Evolutionary conservation across 2,329 filamentous ascomycete species (phyloP).

Genomic region (Zasmidium citrigriseum): DNA sequence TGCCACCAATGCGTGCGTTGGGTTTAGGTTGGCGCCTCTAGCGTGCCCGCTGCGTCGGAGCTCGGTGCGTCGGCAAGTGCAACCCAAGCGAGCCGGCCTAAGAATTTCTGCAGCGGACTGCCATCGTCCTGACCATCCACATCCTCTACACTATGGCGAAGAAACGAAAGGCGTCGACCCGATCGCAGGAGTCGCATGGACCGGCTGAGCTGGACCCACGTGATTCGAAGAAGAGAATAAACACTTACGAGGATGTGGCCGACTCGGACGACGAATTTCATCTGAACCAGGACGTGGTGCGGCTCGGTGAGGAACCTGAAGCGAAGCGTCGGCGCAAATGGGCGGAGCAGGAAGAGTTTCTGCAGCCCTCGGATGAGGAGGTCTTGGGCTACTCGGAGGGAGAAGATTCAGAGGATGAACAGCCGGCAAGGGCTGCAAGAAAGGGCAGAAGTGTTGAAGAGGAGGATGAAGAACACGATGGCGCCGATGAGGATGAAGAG

Average conservation of each 20-base stretch:
- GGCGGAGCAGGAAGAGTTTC: conserved; percentile 66
- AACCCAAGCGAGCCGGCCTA: neutral
- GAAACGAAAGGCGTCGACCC: conserved; percentile 19
- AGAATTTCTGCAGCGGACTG: neutral
- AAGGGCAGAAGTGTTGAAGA: conserved; percentile 57
- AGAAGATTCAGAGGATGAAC: conserved; percentile 53
- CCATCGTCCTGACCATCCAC: neutral
- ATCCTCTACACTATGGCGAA: conserved; percentile 51
- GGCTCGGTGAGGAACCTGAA: conserved; percentile 78
- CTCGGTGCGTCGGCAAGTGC: neutral
- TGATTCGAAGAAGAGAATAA: conserved; percentile 56
- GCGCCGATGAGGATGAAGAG: conserved; percentile 51
- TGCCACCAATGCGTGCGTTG: no score
- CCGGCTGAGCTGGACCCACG: conserved; percentile 17
- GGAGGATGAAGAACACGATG: conserved; percentile 37
- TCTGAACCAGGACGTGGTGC: conserved; percentile 78
- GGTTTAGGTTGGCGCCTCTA: neutral
- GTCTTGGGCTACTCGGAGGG: conserved; percentile 53
- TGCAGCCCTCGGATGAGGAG: conserved; percentile 65
- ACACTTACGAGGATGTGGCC: conserved; percentile 78
- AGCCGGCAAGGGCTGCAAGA: conserved; percentile 59
- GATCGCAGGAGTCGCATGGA: conserved; percentile 7
- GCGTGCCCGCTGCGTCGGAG: neutral
- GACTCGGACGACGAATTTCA: conserved; percentile 95
- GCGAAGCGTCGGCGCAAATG: conserved; percentile 74